Percentiles rank a stretch among this genome's conserved stretches.
phyloP scores from a whole-genome alignment of 768 basidiomycete species.

The Trametes punicea region DNA sequence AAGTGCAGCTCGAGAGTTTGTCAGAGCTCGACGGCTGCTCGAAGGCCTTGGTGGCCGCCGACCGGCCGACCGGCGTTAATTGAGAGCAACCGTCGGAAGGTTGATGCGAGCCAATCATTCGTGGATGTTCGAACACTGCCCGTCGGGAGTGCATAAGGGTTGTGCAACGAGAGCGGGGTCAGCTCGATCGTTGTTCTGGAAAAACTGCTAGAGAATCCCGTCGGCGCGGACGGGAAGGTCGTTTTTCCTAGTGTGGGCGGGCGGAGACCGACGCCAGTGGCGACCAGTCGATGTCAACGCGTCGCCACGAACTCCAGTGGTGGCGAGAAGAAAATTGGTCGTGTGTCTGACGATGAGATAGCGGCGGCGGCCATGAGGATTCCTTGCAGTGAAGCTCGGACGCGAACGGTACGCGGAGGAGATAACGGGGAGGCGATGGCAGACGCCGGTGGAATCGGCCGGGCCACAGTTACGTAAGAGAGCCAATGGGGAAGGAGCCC shows the following conservation, averaged over 20 bases:
- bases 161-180: not conserved
- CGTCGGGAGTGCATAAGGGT: not conserved
- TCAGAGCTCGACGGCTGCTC: not conserved
- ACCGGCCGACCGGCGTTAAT: not conserved
- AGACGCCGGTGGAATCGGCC: constrained; percentile 2
- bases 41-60: not conserved
- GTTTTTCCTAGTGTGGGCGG: not conserved
- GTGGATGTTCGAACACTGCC: not conserved
- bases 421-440: constrained; percentile 8
- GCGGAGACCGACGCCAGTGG: not conserved
- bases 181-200: not conserved
- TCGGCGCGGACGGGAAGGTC: not conserved
- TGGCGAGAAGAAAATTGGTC: not conserved
- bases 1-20: not conserved
- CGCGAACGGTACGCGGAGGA: not conserved
- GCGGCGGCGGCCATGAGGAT: not conserved
- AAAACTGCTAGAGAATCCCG: not conserved
- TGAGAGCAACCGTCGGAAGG: not conserved
- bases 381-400: not conserved
- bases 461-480: constrained; percentile 9
- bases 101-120: not conserved
- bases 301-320: not conserved
- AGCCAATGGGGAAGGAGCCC: not conserved
- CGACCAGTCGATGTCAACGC: not conserved
- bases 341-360: not conserved